Evolutionary conservation across 2,329 filamentous ascomycete species (phyloP).

Genomic region (Fusarium euwallaceae): DNA sequence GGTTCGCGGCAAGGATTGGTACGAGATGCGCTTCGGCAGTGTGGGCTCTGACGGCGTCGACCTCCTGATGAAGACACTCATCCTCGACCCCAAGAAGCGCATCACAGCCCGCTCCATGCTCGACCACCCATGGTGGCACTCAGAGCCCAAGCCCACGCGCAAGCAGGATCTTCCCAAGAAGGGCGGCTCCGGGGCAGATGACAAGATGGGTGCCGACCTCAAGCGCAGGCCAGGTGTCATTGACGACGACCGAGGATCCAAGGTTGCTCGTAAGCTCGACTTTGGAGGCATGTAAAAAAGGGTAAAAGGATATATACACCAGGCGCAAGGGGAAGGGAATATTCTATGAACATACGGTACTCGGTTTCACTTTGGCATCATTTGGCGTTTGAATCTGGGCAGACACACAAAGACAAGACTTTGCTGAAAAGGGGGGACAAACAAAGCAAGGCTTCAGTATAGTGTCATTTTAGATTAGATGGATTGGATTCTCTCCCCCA

Average conservation of each 20-base stretch:
- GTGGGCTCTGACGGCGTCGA: constrained; percentile 88
- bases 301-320: not conserved
- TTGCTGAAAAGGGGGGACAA: constrained; percentile 3
- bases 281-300: constrained; percentile 66
- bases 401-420: constrained; percentile 1
- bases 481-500: constrained; percentile 16
- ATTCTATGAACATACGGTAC: constrained; percentile 12
- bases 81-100: constrained; percentile 87
- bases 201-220: constrained; percentile 85
- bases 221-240: constrained; percentile 78
- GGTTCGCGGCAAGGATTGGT: constrained; percentile 77
- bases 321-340: not conserved
- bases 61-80: constrained; percentile 85
- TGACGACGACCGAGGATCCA: constrained; percentile 76
- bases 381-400: constrained; percentile 27
- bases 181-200: constrained; percentile 76
- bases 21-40: constrained; percentile 81
- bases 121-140: constrained; percentile 87
- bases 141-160: constrained; percentile 84
- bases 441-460: not conserved
- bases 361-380: constrained; percentile 20
- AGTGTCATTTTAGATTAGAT: constrained; percentile 16
- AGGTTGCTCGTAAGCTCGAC: constrained; percentile 86
- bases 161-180: constrained; percentile 87
- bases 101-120: constrained; percentile 83